Evolutionary conservation across 2,329 filamentous ascomycete genomes (phyloP), one percentile per base, ranked within the genome.

Genomic region (Pseudogymnoascus pannorum): DNA sequence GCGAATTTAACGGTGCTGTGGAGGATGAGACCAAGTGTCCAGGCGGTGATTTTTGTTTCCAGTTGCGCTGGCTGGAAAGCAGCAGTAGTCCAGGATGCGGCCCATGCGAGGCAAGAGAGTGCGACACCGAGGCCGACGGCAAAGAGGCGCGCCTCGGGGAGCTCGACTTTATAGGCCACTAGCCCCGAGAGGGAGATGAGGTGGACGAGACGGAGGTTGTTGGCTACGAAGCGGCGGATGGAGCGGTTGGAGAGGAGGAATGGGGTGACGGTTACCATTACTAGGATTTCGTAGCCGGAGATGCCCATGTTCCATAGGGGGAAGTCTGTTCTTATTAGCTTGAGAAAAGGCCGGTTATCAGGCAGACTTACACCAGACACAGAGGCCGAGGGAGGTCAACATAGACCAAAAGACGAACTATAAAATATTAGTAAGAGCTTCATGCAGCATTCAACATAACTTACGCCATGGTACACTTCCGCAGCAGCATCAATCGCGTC

Each of bases 241-340:
- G 86, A 78, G 54, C 81, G 81, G 64, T 92, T 87, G 20, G 81
- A 86, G 44, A 99, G 84, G 18, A 97, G 74, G 38, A 92, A 79
- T 0, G 94, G 94, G 4, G 92, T 89, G 59, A 93, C 75, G 3
- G 91, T 93, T 58, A 83, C 84, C 85, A 97, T 88, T 70, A 99
- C 87, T 66, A 96, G 81, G 44, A 87, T 88, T 76, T 99, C 94
- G 72, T 94, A 99, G 65, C 94, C 94, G 3, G 93, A 97, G 64
- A 99, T 95, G 26, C 94, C 94, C 94, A 99, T 99, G 73, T 97
- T 86, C 94, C 94, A 99, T 9, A 99, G 83, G 12, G 94, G 94
- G 73, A 99, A 99, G 75, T 95, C 88, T 91, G 65, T 35, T 14
- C 42, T 44, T 51, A 48, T 68, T 60, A 67, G 61, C 63, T 29